These are phyloP conservation scores for Phytophthora pistaciae DNA, from an alignment of 352 stramenopile species.

Conservation along the genomic window DNA sequence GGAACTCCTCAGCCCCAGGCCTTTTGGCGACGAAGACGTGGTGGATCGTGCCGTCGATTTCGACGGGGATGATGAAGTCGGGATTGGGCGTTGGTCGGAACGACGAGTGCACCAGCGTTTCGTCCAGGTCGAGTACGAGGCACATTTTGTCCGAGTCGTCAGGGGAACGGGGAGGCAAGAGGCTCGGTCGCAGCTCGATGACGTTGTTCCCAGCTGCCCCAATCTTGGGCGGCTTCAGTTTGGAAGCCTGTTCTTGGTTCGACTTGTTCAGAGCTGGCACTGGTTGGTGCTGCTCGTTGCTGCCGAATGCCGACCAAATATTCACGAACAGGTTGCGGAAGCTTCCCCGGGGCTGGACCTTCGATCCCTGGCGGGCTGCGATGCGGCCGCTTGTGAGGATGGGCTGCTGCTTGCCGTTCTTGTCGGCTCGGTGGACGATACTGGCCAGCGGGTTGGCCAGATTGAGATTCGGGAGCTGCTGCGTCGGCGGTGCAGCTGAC, in stretches of 20 bases:
- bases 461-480: slow-evolving; percentile 52
- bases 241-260: slow-evolving; percentile 10
- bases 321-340: slow-evolving; percentile 70
- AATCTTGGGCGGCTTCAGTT: slow-evolving; percentile 8
- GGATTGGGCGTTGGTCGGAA: slow-evolving; percentile 93
- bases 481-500: slow-evolving; percentile 34
- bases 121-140: slow-evolving; percentile 96
- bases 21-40: slow-evolving; percentile 92
- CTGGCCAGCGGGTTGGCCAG: slow-evolving; percentile 53
- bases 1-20: slow-evolving; percentile 96
- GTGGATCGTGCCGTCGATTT: slow-evolving; percentile 89
- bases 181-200: slow-evolving; percentile 59
- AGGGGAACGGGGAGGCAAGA: slow-evolving; percentile 39
- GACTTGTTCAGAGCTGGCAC: slow-evolving; percentile 26
- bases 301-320: slow-evolving; percentile 64
- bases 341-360: slow-evolving; percentile 38
- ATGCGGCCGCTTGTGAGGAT: slow-evolving; percentile 3
- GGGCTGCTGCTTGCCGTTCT: slow-evolving; percentile 55
- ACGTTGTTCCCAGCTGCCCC: slow-evolving; percentile 29
- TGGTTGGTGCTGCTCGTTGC: slow-evolving; percentile 62
- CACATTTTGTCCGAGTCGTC: slow-evolving; percentile 83
- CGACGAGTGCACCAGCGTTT: slow-evolving; percentile 97
- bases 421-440: slow-evolving; percentile 66
- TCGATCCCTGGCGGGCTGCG: slow-evolving; percentile 22
- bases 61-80: slow-evolving; percentile 97